Conservation (phyloP, 1,139 yeast genomes). For the Debaryomyces psychrophilus region DNA sequence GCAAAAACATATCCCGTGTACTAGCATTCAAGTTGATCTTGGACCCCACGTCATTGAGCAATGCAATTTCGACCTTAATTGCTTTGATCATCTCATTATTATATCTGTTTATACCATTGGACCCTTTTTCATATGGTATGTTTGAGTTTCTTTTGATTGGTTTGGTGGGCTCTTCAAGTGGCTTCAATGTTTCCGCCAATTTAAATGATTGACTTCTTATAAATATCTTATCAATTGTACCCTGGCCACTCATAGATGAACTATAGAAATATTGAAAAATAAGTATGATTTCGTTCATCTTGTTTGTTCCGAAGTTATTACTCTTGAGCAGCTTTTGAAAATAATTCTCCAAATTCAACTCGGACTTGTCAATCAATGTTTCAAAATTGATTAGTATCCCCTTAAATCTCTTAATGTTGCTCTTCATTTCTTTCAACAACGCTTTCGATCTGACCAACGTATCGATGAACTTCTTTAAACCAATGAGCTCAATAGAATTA, state of each 20-base stretch:
- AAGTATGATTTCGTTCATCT: conserved; percentile 26
- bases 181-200: conserved; percentile 46
- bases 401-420: conserved; percentile 46
- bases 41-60: conserved; percentile 36
- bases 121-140: conserved; percentile 61
- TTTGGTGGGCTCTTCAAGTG: conserved; percentile 35
- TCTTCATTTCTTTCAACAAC: conserved; percentile 40
- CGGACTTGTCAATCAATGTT: conserved; percentile 49
- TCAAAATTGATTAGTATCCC: conserved; percentile 54
- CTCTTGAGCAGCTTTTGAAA: conserved; percentile 26
- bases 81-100: conserved; percentile 55
- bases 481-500: conserved; percentile 42
- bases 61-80: conserved; percentile 50
- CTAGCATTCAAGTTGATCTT: conserved; percentile 19
- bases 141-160: conserved; percentile 39
- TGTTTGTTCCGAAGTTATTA: conserved; percentile 13
- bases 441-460: conserved; percentile 38
- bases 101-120: conserved; percentile 60
- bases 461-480: conserved; percentile 41
- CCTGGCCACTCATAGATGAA: conserved; percentile 22
- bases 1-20: conserved; percentile 18
- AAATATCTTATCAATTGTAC: conserved; percentile 42
- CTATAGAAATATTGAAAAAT: conserved; percentile 50
- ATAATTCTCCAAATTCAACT: conserved; percentile 42
- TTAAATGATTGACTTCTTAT: conserved; percentile 50